Evolutionary conservation across 2,329 filamentous ascomycete genomes (phyloP), one percentile per base, ranked within the genome.

Genomic region (Neonectria neomacrospora): DNA sequence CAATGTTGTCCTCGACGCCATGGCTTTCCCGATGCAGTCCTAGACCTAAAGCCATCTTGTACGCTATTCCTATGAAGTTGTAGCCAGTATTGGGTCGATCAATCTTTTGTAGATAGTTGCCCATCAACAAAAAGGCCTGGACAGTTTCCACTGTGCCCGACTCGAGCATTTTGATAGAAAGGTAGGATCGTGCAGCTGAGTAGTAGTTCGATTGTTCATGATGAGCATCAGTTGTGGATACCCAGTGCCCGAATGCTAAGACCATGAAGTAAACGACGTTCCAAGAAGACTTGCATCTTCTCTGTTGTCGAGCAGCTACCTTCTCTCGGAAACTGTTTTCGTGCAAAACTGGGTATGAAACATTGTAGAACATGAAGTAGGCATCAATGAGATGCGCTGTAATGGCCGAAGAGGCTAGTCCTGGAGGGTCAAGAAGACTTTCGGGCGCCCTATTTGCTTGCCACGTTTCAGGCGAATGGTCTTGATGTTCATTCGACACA

Each of bases 41-140:
- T 9, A 85, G 67, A 0, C 81, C 81, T 5, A 84, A 71, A 0
- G 81, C 81, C 75, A 84, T 81, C 30, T 81, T 75, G 34, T 80
- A 78, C 1, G 82, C 82, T 30, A 84, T 77, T 0, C 82, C 82
- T 37, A 83, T 77, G 44, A 81, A 81, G 62, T 83, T 83, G 67
- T 83, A 84, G 1, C 80, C 81, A 0, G 81, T 83, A 62, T 84
- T 84, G 4, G 81, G 80, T 0, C 80, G 72, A 55, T 84, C 80
- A 28, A 78, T 74, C 66, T 83, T 83, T 51, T 84, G 82, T 0
- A 84, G 74, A 67, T 84, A 84, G 50, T 83, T 83, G 1, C 77
- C 77, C 67, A 78, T 77, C 4, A 83, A 70, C 2, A 75, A 67
- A 5, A 83, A 75, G 0, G 76, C 77, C 63, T 83, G 81, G 0